phyloP scores from a whole-genome alignment of 768 basidiomycete species.

The Leccinum pellstonianum region DNA sequence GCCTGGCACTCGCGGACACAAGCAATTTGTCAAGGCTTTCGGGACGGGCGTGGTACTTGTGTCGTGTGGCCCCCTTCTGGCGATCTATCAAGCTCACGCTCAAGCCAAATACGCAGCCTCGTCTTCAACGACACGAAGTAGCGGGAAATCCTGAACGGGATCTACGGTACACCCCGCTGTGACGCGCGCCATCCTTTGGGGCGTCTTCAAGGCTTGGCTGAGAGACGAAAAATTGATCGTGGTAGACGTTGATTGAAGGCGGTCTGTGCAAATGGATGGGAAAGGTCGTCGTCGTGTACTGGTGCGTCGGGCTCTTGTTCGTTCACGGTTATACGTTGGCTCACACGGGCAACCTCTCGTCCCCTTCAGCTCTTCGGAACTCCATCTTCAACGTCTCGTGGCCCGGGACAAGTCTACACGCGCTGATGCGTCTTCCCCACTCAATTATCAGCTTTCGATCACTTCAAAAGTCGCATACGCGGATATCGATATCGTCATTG shows the following conservation, averaged over 20 bases:
- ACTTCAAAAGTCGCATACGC: constrained; percentile 77
- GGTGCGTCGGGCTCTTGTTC: constrained; percentile 50
- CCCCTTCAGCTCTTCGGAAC: constrained; percentile 62
- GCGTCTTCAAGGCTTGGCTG: constrained; percentile 70
- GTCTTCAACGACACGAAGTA: constrained; percentile 78
- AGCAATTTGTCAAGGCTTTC: constrained; percentile 65
- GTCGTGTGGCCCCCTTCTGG: constrained; percentile 20
- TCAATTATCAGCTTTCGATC: constrained; percentile 82
- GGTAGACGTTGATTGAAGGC: constrained; percentile 92
- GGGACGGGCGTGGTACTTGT: constrained; percentile 67
- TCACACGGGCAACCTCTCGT: background rate
- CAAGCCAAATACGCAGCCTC: constrained; percentile 44
- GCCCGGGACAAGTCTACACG: constrained; percentile 63
- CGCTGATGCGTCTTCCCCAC: constrained; percentile 68
- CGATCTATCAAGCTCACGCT: background rate
- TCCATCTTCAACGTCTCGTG: constrained; percentile 84
- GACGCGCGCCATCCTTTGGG: constrained; percentile 67
- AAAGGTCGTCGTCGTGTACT: constrained; percentile 85
- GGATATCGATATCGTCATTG: constrained; percentile 63
- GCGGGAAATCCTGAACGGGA: constrained; percentile 72
- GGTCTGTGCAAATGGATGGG: constrained; percentile 83
- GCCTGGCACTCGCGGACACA: constrained; percentile 75
- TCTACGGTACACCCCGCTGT: constrained; percentile 84
- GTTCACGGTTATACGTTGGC: background rate
- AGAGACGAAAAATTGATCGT: constrained; percentile 75